A percentile compares a stretch with the other conserved stretches of the same genome.
Conservation (phyloP, 164 flowering plant species). For the Paratinospora sagittata region DNA sequence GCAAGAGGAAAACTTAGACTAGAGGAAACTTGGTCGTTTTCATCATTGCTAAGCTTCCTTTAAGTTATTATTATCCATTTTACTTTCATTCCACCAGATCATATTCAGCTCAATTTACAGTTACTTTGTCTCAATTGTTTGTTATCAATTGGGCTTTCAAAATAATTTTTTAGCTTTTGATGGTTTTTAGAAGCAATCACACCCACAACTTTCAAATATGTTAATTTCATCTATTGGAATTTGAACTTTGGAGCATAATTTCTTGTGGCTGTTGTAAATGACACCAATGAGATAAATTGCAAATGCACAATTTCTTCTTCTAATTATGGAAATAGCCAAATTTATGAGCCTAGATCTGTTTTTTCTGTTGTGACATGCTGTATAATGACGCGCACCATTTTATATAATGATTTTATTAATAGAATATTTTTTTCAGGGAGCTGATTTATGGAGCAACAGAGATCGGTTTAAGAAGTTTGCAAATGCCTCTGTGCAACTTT, state of each 20-base stretch:
- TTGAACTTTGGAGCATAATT: background rate
- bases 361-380: background rate
- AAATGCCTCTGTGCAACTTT: conserved; percentile 74
- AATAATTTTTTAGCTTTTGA: too few species aligned
- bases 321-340: background rate
- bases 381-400: too few species aligned
- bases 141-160: too few species aligned
- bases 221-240: too few species aligned
- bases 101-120: background rate
- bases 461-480: conserved; percentile 72
- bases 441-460: conserved; percentile 73
- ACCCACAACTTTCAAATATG: too few species aligned
- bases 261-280: background rate
- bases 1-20: background rate
- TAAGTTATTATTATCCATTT: background rate
- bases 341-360: background rate
- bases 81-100: background rate
- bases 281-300: background rate
- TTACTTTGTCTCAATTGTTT: too few species aligned
- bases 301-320: background rate
- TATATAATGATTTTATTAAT: background rate
- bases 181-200: too few species aligned
- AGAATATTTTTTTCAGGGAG: conserved; percentile 42
- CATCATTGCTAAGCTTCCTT: background rate
- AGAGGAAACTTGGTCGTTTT: background rate